A percentile compares a stretch with the other conserved stretches of the same genome.
Conservation (phyloP, 1,139 yeast genomes). For the Magnusiomyces sp. region DNA sequence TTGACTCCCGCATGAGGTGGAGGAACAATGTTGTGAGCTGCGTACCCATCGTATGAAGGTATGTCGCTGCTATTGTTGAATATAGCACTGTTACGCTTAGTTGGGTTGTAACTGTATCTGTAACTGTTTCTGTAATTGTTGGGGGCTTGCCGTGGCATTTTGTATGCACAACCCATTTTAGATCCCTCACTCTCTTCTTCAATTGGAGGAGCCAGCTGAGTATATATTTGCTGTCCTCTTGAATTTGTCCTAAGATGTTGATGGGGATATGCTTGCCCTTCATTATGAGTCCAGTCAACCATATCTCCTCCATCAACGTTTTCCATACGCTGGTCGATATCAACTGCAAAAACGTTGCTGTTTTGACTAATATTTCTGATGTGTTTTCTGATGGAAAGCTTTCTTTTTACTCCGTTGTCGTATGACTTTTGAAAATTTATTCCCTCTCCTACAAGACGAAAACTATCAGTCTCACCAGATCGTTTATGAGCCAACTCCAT, state of each 20-base stretch:
- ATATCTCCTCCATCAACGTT: slow-evolving; percentile 12
- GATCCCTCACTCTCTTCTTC: neutral
- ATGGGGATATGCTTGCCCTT: neutral
- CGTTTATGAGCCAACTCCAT: neutral
- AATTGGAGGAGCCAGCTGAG: too few relatives aligned
- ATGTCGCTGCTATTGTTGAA: neutral
- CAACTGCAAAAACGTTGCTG: slow-evolving; percentile 9
- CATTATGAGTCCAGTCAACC: slow-evolving; percentile 13
- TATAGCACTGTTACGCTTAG: neutral
- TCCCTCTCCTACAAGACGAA: neutral
- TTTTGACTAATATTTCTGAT: slow-evolving; percentile 12
- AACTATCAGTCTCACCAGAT: neutral
- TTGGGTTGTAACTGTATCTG: neutral
- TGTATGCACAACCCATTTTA: neutral
- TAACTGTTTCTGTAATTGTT: neutral
- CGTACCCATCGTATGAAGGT: neutral
- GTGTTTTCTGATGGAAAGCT: slow-evolving; percentile 8
- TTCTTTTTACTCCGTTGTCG: neutral
- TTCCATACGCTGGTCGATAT: slow-evolving; percentile 9
- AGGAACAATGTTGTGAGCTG: neutral
- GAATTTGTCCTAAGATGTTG: neutral
- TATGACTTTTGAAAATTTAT: neutral
- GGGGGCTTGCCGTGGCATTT: neutral
- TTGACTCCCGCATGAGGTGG: too few relatives aligned
- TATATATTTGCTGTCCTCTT: too few relatives aligned